phyloP scores from a whole-genome alignment of 2,329 filamentous ascomycete species.

The Chrysoporthe deuterocubensis region DNA sequence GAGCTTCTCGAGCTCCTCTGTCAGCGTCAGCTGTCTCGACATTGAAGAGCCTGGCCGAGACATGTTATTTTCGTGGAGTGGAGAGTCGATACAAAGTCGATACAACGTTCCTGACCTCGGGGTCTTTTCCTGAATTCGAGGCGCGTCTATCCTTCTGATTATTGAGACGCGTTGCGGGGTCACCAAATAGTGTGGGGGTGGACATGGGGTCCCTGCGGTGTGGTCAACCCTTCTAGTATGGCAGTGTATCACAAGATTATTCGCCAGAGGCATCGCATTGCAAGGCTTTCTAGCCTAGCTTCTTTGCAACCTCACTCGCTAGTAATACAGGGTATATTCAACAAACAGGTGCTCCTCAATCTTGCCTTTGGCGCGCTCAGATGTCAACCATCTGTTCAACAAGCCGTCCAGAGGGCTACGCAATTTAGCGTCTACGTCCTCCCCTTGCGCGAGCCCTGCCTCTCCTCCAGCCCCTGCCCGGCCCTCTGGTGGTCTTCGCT shows the following conservation, averaged over 20 bases:
- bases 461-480: constrained; percentile 40
- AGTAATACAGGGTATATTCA: constrained; percentile 27
- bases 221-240: not conserved
- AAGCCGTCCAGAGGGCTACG: not conserved
- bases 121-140: constrained; percentile 5
- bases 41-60: constrained; percentile 53
- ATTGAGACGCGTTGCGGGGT: not conserved
- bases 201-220: constrained; percentile 7
- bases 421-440: constrained; percentile 21
- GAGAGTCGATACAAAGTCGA: constrained; percentile 9
- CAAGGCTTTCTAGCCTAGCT: not conserved
- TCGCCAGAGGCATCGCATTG: not conserved
- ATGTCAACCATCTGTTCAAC: not conserved
- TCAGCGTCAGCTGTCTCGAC: constrained; percentile 71
- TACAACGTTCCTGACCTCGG: constrained; percentile 16
- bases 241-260: not conserved
- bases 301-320: not conserved
- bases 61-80: constrained; percentile 43
- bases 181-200: not conserved
- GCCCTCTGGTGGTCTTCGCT: constrained; percentile 43
- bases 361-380: not conserved
- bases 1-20: constrained; percentile 92
- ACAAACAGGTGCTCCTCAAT: constrained; percentile 5
- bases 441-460: constrained; percentile 40
- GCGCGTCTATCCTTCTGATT: constrained; percentile 7